Base-by-base conservation (phyloP, 2,329 filamentous ascomycete genomes). In the Thielaviopsis ethacetica region DNA sequence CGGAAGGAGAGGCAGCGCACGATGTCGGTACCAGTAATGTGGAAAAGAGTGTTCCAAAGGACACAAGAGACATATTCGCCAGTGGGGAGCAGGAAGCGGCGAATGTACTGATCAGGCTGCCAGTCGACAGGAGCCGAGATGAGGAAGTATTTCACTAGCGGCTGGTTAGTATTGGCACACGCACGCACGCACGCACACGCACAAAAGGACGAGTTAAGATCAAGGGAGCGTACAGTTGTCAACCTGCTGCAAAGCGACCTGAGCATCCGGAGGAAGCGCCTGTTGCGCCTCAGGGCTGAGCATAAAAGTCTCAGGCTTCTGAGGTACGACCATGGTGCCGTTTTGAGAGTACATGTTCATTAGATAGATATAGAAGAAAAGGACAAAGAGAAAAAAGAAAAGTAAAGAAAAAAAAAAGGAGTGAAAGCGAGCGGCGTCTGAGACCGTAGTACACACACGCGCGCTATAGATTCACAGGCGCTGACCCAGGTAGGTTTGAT, bases 51-150 rank as follows among this genome's bases (percentile, higher is more conserved):
- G 79, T 91, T 97, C 90, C 93, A 98, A 69, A 98, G 79, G 64
- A 98, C 91, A 72, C 93, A 98, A 60, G 93, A 97, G 63, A 98
- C 91, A 69, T 98, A 97, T 81, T 98, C 93, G 72, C 93, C 93
- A 12, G 93, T 98, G 12, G 93, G 93, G 62, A 98, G 78, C 62
- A 98, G 80, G 70, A 97, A 98, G 65, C 93, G 83, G 66, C 93
- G 84, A 68, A 98, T 97, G 70, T 96, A 94, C 74, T 97, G 91
- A 68, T 97, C 91, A 55, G 85, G 85, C 66, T 88, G 87, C 93
- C 93, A 98, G 75, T 98, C 93, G 65, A 97, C 93, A 44, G 93
- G 93, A 49, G 93, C 93, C 52, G 93, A 98, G 67, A 98, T 95
- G 73, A 98, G 86, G 73, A 98, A 98, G 75, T 97, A 98, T 82